phyloP scores from a whole-genome alignment of 2,329 filamentous ascomycete genomes.

The Lachnellula suecica region DNA sequence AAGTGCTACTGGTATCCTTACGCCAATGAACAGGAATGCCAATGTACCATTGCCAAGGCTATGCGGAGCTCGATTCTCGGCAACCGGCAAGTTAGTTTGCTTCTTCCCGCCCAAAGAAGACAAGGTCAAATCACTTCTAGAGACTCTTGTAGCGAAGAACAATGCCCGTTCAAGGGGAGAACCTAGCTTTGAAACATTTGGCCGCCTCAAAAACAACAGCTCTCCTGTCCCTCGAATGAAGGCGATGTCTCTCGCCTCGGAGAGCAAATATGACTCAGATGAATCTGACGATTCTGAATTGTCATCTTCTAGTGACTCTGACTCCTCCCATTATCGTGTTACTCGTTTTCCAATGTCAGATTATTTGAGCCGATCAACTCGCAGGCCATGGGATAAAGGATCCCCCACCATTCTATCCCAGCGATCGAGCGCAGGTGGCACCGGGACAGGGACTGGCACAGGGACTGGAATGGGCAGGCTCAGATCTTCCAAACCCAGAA shows the following conservation, averaged over 20 bases:
- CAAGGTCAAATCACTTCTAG: slow-evolving; percentile 49
- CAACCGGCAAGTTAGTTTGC: slow-evolving; percentile 62
- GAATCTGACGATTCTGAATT: slow-evolving; percentile 31
- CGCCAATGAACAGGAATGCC: slow-evolving; percentile 47
- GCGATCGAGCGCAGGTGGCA: slow-evolving; percentile 32
- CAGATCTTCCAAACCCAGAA: slow-evolving; percentile 49
- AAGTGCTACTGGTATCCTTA: slow-evolving; percentile 51
- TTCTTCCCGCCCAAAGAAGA: slow-evolving; percentile 69
- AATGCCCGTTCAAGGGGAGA: slow-evolving; percentile 45
- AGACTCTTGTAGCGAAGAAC: slow-evolving; percentile 45
- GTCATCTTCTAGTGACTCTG: slow-evolving; percentile 34
- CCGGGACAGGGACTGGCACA: slow-evolving; percentile 56
- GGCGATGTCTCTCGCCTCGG: slow-evolving; percentile 31
- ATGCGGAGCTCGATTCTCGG: slow-evolving; percentile 61
- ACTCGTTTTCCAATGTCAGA: slow-evolving; percentile 28
- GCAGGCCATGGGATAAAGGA: slow-evolving; percentile 24
- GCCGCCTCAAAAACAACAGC: slow-evolving; percentile 50
- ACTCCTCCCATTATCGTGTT: slow-evolving; percentile 32
- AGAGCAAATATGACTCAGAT: slow-evolving; percentile 38
- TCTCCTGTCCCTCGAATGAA: slow-evolving; percentile 45
- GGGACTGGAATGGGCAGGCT: slow-evolving; percentile 42
- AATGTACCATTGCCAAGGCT: slow-evolving; percentile 56
- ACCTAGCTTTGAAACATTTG: slow-evolving; percentile 63
- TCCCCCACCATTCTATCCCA: slow-evolving; percentile 34
- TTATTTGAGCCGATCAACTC: slow-evolving; percentile 27